Evolutionary conservation across 306 rosid genomes (phyloP), one percentile per base, ranked within the genome.

Genomic region (Quercus parvula): DNA sequence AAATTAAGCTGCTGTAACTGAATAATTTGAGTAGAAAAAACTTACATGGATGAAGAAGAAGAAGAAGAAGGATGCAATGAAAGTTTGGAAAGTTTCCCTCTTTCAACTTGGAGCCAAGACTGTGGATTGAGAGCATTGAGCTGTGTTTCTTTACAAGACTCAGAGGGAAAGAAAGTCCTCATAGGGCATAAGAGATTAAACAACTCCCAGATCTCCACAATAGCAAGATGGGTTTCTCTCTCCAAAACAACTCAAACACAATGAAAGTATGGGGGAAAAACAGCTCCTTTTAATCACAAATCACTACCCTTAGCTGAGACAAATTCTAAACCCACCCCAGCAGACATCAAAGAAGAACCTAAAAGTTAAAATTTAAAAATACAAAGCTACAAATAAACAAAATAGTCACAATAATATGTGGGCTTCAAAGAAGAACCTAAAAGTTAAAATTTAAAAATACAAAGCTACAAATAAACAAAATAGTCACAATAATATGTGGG

Each of bases 91-190:
- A 87, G 87, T 85, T 94, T 92, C 81, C 97, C 98, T 82, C 98
- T 90, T 84, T 94, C 98, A 84, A 94, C 98, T 75, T 94, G 98
- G 59, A 94, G 98, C 96, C 98, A 94, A 59, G 98, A 87, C 85
- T 92, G 94, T 18, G 98, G 97, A 87, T 89, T 90, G 38, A 90
- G 78, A 81, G 92, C 91, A 90, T 88, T 92, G 49, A 86, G 88
- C 76, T 89, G 96, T 11, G 84, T 79, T 56, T 89, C 97, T 89
- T 90, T 94, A 76, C 90, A 89, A 27, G 91, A 81, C 75, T 94
- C 98, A 44, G 92, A 84, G 81, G 92, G 88, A 83, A 90, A 89
- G 86, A 94, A 92, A 79, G 87, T 85, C 96, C 83, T 94, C 98
- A 94, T 94, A 24, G 91, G 88, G 92, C 94, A 88, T 87, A 89